Conservation (phyloP, 176 grass and related monocot genomes). For the Carex myosuroides region DNA sequence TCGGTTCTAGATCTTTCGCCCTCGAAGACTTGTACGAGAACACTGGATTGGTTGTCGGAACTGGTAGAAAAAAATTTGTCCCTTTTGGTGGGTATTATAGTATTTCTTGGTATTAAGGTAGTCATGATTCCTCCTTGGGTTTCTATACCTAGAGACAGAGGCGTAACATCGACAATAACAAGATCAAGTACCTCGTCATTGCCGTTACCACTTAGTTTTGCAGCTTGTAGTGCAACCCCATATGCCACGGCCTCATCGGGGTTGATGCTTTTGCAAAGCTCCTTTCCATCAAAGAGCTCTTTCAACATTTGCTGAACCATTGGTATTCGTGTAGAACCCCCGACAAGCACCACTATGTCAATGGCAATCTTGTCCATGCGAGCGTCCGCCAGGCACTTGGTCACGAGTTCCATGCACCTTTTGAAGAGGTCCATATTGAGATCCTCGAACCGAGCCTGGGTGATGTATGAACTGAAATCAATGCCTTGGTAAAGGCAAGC, state of each 20-base stretch:
- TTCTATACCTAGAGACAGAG: conserved; percentile 23
- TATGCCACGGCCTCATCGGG: conserved; percentile 20
- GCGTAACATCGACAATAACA: conserved; percentile 23
- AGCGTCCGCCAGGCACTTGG: conserved; percentile 21
- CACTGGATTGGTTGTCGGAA: not conserved
- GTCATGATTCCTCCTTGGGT: conserved; percentile 15
- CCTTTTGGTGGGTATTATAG: conserved; percentile 4
- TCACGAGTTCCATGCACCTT: conserved; percentile 31
- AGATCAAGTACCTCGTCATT: conserved; percentile 1
- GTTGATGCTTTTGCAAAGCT: conserved; percentile 18
- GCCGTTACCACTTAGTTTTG: not conserved
- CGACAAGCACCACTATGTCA: conserved; percentile 24
- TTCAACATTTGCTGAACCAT: no score
- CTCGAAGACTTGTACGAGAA: not conserved
- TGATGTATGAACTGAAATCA: conserved; percentile 34
- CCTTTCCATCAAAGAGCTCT: not conserved
- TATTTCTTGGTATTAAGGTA: conserved; percentile 22
- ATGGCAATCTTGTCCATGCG: conserved; percentile 26
- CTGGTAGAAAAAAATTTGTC: conserved; percentile 11
- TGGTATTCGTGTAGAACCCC: conserved; percentile 30
- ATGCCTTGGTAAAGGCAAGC: conserved; percentile 17
- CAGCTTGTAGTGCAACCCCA: not conserved
- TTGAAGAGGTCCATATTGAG: conserved; percentile 41
- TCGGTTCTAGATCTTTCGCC: not conserved
- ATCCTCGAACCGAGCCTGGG: conserved; percentile 31